Conservation (phyloP, 352 stramenopile genomes). For the Thraustochytrium striatum region DNA sequence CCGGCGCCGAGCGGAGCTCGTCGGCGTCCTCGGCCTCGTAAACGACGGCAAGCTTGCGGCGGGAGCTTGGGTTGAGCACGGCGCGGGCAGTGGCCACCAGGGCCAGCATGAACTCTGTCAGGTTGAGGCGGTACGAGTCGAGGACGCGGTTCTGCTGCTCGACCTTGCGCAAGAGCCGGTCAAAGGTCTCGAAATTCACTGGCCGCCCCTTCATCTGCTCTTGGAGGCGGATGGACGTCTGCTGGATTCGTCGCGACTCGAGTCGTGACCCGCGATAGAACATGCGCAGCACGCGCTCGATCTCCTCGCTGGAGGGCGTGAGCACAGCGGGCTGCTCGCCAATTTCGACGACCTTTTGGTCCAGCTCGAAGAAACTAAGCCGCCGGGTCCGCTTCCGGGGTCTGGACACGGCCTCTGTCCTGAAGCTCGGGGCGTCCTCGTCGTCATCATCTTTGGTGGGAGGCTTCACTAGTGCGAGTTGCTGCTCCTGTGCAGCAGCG, state of each 20-base stretch:
- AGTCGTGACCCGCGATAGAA: background rate
- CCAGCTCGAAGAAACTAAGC: constrained; percentile 10
- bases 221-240: constrained; percentile 14
- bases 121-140: background rate
- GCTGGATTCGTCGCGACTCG: constrained; percentile 29
- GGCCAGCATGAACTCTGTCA: constrained; percentile 29
- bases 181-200: background rate
- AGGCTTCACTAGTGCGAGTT: background rate
- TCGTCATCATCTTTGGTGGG: background rate
- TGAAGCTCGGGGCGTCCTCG: too few species aligned
- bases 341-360: background rate
- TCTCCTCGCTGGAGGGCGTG: constrained; percentile 4
- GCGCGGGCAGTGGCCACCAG: background rate
- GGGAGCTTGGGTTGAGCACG: background rate
- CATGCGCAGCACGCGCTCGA: constrained; percentile 26
- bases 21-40: constrained; percentile 39
- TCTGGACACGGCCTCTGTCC: too few species aligned
- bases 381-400: background rate
- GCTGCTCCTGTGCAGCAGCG: background rate
- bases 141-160: background rate
- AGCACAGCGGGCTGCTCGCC: constrained; percentile 1
- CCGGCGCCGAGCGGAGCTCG: constrained; percentile 8
- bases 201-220: background rate
- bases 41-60: background rate
- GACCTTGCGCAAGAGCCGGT: background rate